A percentile compares a stretch with the other conserved stretches of the same genome.
Evolutionary conservation across 306 rosid species (phyloP).

Genomic region (Fragaria nilgerrensis): DNA sequence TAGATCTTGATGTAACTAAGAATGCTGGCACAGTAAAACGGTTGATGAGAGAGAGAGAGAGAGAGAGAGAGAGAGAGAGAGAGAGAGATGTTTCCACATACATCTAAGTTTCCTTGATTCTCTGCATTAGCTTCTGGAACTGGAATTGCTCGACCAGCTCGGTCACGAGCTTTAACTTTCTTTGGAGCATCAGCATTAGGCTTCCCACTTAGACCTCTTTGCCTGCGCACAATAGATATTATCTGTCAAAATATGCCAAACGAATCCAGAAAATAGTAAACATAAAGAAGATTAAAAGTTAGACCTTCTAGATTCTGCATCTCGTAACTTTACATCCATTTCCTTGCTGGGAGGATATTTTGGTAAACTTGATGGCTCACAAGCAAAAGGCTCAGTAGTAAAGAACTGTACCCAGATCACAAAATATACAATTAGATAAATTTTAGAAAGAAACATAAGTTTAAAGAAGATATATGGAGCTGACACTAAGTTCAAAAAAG

Average conservation of each 20-base stretch:
- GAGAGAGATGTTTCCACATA: conserved; percentile 31
- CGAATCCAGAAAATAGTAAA: conserved; percentile 21
- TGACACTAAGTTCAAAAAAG: neutral
- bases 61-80: conserved; percentile 1
- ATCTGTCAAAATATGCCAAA: conserved; percentile 28
- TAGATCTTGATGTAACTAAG: conserved; percentile 4
- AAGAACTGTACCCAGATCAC: conserved; percentile 62
- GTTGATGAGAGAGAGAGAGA: neutral
- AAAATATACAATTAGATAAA: conserved; percentile 16
- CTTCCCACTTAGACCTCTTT: conserved; percentile 68
- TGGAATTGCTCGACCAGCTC: conserved; percentile 72
- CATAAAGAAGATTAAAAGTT: conserved; percentile 18
- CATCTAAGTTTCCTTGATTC: conserved; percentile 85
- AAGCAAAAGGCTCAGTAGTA: conserved; percentile 73
- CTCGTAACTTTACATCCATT: conserved; percentile 86
- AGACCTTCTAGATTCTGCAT: conserved; percentile 95
- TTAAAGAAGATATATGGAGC: neutral
- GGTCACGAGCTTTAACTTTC: conserved; percentile 73
- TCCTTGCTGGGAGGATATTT: conserved; percentile 98
- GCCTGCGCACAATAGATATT: conserved; percentile 51
- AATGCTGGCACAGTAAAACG: neutral
- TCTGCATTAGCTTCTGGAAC: conserved; percentile 99
- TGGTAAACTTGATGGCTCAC: conserved; percentile 91
- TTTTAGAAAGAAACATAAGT: neutral
- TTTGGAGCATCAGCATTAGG: conserved; percentile 62